These are phyloP conservation scores for Escallonia herrerae DNA, from an alignment of 129 eudicot species.

Conservation along the genomic window DNA sequence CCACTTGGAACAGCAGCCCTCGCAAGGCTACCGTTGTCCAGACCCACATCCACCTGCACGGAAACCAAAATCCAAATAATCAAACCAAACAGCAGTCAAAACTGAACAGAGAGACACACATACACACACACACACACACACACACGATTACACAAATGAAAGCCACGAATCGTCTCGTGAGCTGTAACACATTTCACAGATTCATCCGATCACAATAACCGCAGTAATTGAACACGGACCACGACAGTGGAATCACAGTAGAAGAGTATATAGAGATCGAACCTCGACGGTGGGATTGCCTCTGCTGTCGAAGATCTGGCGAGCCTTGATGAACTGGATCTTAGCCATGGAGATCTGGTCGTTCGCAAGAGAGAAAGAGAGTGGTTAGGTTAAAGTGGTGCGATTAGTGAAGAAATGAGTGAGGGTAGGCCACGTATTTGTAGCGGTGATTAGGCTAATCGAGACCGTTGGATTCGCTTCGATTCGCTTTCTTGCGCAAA, in stretches of 20 bases:
- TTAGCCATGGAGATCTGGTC: constrained; percentile 31
- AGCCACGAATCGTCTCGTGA: no score
- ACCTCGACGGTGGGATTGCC: constrained; percentile 55
- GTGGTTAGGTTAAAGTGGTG: constrained; percentile 4
- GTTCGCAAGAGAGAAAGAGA: constrained; percentile 2
- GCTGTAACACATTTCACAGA: no score
- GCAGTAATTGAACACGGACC: no score
- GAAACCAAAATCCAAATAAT: neutral
- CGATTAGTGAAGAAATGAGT: constrained; percentile 5
- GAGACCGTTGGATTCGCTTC: constrained; percentile 29
- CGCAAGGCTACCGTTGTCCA: constrained; percentile 49
- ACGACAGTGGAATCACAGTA: no score
- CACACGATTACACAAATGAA: no score
- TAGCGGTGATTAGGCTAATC: constrained; percentile 30
- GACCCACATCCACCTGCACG: constrained; percentile 64
- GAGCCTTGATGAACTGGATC: constrained; percentile 38
- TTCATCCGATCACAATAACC: no score
- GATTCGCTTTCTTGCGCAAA: no score
- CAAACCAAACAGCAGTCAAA: neutral
- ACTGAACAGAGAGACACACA: no score
- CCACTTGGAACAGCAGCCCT: constrained; percentile 99
- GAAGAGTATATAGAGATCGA: no score
- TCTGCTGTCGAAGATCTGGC: constrained; percentile 50
- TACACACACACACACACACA: no score
- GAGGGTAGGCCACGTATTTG: constrained; percentile 18